These are phyloP conservation scores for Tremella mesenterica DNA, from an alignment of 768 basidiomycete species.

Conservation along the genomic window DNA sequence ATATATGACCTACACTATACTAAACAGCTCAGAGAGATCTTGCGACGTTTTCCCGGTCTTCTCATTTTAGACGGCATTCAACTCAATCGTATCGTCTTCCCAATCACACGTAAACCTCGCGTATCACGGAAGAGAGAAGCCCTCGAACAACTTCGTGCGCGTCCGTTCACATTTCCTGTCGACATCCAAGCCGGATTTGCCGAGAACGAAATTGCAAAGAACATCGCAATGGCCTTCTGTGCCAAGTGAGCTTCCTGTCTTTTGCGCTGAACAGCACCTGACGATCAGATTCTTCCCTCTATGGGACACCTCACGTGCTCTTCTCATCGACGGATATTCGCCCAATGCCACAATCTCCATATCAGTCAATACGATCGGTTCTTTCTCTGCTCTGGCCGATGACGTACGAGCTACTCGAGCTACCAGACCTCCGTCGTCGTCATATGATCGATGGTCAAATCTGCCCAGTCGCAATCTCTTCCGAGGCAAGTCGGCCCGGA, in stretches of 20 bases:
- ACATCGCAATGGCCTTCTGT: constrained; percentile 67
- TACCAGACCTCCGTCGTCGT: constrained; percentile 26
- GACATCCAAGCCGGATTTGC: constrained; percentile 42
- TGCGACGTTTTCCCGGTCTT: constrained; percentile 68
- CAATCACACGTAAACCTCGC: constrained; percentile 51
- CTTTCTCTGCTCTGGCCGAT: constrained; percentile 46
- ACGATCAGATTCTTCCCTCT: constrained; percentile 64
- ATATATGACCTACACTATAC: not conserved
- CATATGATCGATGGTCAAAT: constrained; percentile 21
- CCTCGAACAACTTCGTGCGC: constrained; percentile 24
- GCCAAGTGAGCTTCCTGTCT: constrained; percentile 38
- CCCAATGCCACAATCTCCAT: constrained; percentile 84
- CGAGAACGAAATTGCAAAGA: constrained; percentile 60
- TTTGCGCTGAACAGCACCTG: not conserved
- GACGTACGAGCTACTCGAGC: constrained; percentile 52
- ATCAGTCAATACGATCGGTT: constrained; percentile 73
- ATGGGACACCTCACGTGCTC: constrained; percentile 67
- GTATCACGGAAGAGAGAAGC: constrained; percentile 46
- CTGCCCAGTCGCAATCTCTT: constrained; percentile 31
- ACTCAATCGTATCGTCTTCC: constrained; percentile 66
- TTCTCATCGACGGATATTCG: constrained; percentile 66
- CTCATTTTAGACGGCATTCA: constrained; percentile 76
- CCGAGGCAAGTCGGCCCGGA: constrained; percentile 26
- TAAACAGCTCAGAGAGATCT: constrained; percentile 57
- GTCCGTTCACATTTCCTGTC: constrained; percentile 64